Evolutionary conservation across 2,329 filamentous ascomycete species (phyloP).

Genomic region (Alternaria conjuncta): DNA sequence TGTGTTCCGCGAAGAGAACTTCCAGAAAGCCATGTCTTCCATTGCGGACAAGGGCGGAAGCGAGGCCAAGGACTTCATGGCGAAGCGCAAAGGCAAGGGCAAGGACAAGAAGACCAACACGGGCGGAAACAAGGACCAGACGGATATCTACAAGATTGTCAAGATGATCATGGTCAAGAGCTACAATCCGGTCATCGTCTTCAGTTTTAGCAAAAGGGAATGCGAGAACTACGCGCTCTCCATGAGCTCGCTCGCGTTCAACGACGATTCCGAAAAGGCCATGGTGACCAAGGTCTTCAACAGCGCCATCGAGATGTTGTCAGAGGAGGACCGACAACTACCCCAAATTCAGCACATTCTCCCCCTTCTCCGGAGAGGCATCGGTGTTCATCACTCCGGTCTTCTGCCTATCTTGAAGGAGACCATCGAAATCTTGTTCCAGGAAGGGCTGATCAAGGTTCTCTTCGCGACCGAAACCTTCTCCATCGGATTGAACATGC

Average conservation of each 20-base stretch:
- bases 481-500: slow-evolving; percentile 98
- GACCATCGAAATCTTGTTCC: slow-evolving; percentile 98
- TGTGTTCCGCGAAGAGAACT: slow-evolving; percentile 94
- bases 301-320: slow-evolving; percentile 90
- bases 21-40: slow-evolving; percentile 91
- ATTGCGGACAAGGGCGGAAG: slow-evolving; percentile 88
- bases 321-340: slow-evolving; percentile 85
- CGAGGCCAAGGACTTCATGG: slow-evolving; percentile 78
- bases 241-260: slow-evolving; percentile 88
- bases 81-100: slow-evolving; percentile 83
- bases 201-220: slow-evolving; percentile 98
- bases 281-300: slow-evolving; percentile 95
- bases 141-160: slow-evolving; percentile 96
- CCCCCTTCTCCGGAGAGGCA: slow-evolving; percentile 85
- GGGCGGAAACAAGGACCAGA: slow-evolving; percentile 69
- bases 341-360: slow-evolving; percentile 92
- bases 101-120: slow-evolving; percentile 94
- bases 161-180: slow-evolving; percentile 98
- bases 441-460: slow-evolving; percentile 97
- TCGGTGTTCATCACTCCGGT: slow-evolving; percentile 96
- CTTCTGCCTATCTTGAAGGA: slow-evolving; percentile 95
- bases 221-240: slow-evolving; percentile 89
- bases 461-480: slow-evolving; percentile 98
- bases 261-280: slow-evolving; percentile 91
- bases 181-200: slow-evolving; percentile 97